Percentiles rank a stretch among this genome's conserved stretches.
phyloP scores from a whole-genome alignment of 805 yeast genomes.

The Candida patagonica region DNA sequence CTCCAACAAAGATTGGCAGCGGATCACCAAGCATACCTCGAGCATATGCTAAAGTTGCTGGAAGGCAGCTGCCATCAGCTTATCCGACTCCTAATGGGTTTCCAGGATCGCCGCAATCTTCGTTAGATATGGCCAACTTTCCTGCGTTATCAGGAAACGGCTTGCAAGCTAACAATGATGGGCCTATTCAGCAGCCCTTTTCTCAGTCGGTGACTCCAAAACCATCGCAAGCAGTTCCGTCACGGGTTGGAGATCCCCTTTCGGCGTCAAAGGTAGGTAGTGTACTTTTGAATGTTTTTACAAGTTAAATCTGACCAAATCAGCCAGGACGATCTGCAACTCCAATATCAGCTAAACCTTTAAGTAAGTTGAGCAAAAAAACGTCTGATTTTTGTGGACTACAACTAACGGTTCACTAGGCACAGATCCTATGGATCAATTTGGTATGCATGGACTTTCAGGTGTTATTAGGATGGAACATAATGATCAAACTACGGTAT shows the following conservation, averaged over 20 bases:
- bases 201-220: background rate
- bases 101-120: conserved; percentile 7
- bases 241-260: background rate
- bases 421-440: conserved; percentile 43
- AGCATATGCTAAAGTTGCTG: conserved; percentile 3
- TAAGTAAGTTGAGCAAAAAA: background rate
- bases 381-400: background rate
- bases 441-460: conserved; percentile 58
- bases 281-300: background rate
- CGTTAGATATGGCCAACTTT: conserved; percentile 19
- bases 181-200: background rate
- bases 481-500: conserved; percentile 52
- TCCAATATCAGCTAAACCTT: background rate
- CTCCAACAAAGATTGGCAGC: background rate
- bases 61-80: conserved; percentile 5
- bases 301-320: background rate
- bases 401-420: background rate
- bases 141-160: conserved; percentile 14
- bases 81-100: conserved; percentile 8
- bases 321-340: too few species aligned
- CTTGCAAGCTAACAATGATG: too few species aligned
- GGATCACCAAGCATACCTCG: conserved; percentile 2
- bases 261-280: background rate
- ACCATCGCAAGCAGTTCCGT: background rate
- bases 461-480: conserved; percentile 54